Conservation (phyloP, 306 rosid species). For the Luffa acutangula region DNA sequence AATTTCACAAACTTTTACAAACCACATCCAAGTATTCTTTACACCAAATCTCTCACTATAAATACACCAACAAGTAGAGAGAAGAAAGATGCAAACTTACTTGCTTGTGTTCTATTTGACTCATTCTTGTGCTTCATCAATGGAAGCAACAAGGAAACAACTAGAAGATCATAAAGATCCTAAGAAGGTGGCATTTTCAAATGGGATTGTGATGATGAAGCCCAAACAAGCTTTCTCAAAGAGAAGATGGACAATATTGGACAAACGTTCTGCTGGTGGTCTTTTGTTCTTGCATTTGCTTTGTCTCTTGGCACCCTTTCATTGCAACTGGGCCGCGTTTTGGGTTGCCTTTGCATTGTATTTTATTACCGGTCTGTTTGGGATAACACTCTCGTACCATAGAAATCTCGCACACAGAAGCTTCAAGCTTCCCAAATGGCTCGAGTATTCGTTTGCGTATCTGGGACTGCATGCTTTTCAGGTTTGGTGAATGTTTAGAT, state of each 20-base stretch:
- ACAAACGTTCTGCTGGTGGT: background rate
- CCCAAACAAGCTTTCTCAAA: background rate
- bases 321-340: slow-evolving; percentile 52
- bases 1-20: too few species aligned
- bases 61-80: too few species aligned
- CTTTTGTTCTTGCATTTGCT: slow-evolving; percentile 38
- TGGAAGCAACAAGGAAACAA: too few species aligned
- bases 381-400: slow-evolving; percentile 66
- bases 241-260: slow-evolving; percentile 2
- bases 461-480: slow-evolving; percentile 66
- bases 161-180: too few species aligned
- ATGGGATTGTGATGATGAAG: background rate
- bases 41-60: too few species aligned
- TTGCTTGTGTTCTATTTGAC: too few species aligned
- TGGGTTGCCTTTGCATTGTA: slow-evolving; percentile 50
- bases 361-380: slow-evolving; percentile 54
- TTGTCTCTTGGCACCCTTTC: slow-evolving; percentile 57
- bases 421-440: slow-evolving; percentile 82
- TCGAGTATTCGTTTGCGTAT: slow-evolving; percentile 73
- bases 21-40: too few species aligned
- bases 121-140: too few species aligned
- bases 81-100: too few species aligned
- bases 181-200: too few species aligned
- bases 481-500: slow-evolving; percentile 15
- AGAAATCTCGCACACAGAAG: slow-evolving; percentile 74